phyloP scores from a whole-genome alignment of 306 rosid species.

The Adenanthera pavonina region DNA sequence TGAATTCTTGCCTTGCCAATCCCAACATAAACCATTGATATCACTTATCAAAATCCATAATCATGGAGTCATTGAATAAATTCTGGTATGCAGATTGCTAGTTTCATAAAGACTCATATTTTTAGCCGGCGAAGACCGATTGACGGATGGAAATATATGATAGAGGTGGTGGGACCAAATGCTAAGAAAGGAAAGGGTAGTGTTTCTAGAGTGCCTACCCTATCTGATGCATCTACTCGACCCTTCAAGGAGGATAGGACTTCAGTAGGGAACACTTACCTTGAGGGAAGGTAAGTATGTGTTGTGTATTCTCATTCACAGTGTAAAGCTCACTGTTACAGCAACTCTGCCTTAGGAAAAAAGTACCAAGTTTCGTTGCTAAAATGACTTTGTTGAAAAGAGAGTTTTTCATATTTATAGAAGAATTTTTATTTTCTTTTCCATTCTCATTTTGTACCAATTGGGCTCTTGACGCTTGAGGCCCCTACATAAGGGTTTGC shows the following conservation, averaged over 20 bases:
- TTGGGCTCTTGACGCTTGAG: background rate
- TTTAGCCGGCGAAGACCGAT: conserved; percentile 94
- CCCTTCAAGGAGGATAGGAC: conserved; percentile 83
- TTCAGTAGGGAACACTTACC: conserved; percentile 44
- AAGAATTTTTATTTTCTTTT: too few relatives aligned
- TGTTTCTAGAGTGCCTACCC: conserved; percentile 80
- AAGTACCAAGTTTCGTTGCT: background rate
- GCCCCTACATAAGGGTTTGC: conserved; percentile 6
- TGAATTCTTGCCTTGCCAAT: conserved; percentile 21
- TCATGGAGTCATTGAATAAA: background rate
- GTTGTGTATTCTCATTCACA: conserved; percentile 5
- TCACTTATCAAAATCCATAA: background rate
- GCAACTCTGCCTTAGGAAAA: conserved; percentile 6
- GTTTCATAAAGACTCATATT: conserved; percentile 93
- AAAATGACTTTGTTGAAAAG: too few relatives aligned
- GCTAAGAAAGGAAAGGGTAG: conserved; percentile 91
- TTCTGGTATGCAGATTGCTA: conserved; percentile 75
- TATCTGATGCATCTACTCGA: conserved; percentile 89
- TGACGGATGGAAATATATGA: conserved; percentile 98
- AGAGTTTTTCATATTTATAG: too few relatives aligned
- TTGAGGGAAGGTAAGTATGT: conserved; percentile 53
- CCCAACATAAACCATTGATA: conserved; percentile 4
- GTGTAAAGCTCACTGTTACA: conserved; percentile 1
- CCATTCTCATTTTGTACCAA: too few relatives aligned
- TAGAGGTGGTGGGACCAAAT: conserved; percentile 95